Conservation (phyloP, 306 rosid species). For the Gynostemma pentaphyllum region DNA sequence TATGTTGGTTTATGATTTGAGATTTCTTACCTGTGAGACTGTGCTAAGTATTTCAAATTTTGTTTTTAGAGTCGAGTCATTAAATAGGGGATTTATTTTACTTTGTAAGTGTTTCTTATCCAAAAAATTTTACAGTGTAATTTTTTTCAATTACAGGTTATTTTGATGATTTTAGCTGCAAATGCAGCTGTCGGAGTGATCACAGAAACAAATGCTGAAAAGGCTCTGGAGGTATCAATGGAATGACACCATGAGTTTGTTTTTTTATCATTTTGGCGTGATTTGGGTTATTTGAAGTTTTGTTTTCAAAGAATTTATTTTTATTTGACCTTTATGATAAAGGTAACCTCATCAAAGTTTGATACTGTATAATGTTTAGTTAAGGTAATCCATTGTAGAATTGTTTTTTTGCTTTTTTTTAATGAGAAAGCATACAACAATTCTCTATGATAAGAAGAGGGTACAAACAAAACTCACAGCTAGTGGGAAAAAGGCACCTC, state of each 20-base stretch:
- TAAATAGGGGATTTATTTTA: background rate
- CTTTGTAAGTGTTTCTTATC: too few relatives aligned
- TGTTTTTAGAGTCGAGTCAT: background rate
- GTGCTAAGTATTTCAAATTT: background rate
- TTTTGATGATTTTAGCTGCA: slow-evolving; percentile 87
- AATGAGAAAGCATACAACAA: too few relatives aligned
- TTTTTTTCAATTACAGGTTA: too few relatives aligned
- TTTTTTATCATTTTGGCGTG: background rate
- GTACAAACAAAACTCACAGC: too few relatives aligned
- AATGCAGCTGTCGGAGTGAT: slow-evolving; percentile 96
- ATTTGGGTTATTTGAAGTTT: background rate
- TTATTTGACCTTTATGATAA: background rate
- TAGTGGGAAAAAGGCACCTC: too few relatives aligned
- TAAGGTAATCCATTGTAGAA: too few relatives aligned
- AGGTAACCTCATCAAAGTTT: background rate
- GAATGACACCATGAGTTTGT: background rate
- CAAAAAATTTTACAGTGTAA: too few relatives aligned
- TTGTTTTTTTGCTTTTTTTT: background rate
- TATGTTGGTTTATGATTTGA: background rate
- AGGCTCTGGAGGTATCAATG: slow-evolving; percentile 64
- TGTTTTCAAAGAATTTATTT: background rate
- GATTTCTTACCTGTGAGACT: background rate
- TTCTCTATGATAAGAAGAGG: too few relatives aligned
- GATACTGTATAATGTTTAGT: background rate
- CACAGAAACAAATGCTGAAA: slow-evolving; percentile 95